Base-by-base conservation (phyloP, 805 yeast genomes). In the Starmera amethionina region DNA sequence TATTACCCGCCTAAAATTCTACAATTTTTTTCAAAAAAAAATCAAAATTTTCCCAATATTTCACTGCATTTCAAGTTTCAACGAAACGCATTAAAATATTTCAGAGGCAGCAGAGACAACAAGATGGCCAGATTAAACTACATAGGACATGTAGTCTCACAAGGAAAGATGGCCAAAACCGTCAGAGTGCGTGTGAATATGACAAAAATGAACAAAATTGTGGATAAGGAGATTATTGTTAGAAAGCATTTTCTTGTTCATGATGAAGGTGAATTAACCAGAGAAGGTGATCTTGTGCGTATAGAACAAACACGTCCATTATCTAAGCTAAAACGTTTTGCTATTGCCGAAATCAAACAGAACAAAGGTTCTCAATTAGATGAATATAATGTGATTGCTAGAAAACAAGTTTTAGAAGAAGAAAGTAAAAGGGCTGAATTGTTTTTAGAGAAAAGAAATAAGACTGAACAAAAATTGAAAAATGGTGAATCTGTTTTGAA, bases 131-230 rank as follows among this genome's bases (percentile, higher is more conserved):
- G 88, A 64, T 96, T 86, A 54, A 85, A 86, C 57, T 86, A 89
- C 56, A 66, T 87, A 37, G 98, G 98, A 36, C 79, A 87, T 62
- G 97, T 90, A 50, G 79, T 88, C 29, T 87, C 96, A 38, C 97
- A 89, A 57, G 97, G 97, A 34, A 87, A 87, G 61, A 93, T 89
- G 96, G 73, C 75, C 63, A 93, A 90, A 67, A 90, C 97, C 42
- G 88, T 90, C 47, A 89, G 88, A 65, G 97, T 90, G 44, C 75
- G 96, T 45, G 89, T 90, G 29, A 82, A 83, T 58, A 79, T 79
- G 36, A 79, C 79, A 54, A 74, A 75, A 34, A 86, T 79, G 67
- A 82, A 87, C 61, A 73, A 73, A 43, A 65, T 70, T 44, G 73
- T 85, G 46, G 82, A 83, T 58, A 84, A 83, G 38, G 51, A 46